Evolutionary conservation across 495 filamentous ascomycete species (phyloP), one percentile per base, ranked within the genome.

Genomic region (Hypoxylon lienhwacheense): DNA sequence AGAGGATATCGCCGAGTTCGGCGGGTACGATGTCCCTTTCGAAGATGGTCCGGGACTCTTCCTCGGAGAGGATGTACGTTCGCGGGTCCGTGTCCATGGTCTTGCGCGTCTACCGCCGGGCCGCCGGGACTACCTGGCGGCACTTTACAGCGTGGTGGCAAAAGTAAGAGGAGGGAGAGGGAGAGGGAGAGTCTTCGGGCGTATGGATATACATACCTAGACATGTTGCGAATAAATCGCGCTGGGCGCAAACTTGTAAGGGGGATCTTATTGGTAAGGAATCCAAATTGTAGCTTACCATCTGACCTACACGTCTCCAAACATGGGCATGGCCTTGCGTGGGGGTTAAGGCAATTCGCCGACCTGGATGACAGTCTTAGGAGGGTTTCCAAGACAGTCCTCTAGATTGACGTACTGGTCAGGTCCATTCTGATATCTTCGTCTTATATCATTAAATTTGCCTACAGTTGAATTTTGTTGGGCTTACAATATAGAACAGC

Each of bases 31-130:
- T 64, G 14, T 45, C 41, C 1, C 47, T 50, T 28, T 60, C 61
- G 47, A 64, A 64, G 25, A 64, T 60, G 15, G 21, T 31, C 10
- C 17, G 37, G 15, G 55, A 60, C 14, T 51, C 50, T 7, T 43
- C 61, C n/a, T 52, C 55, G 4, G 55, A 56, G 36, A 64, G 61
- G 7, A 60, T 34, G 47, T 60, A 64, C 10, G 59, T 57, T 34
- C 47, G 40, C 17, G 51, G 51, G 29, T 61, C 35, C 10, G 28
- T 11, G 16, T 42, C 31, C 43, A 45, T n/a, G n/a, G n/a, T 47
- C 11, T 14, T 19, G 35, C 6, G 16, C 16, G 28, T n/a, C 32
- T 22, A 22, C 6, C 15, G 7, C n/a, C 20, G 10, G 15, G 17
- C 20, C 22, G 16, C 14, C 7, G 17, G 12, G 4, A n/a, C n/a